Conservation (phyloP, 768 basidiomycete genomes). For the Cantharellus cinnabarinus region DNA sequence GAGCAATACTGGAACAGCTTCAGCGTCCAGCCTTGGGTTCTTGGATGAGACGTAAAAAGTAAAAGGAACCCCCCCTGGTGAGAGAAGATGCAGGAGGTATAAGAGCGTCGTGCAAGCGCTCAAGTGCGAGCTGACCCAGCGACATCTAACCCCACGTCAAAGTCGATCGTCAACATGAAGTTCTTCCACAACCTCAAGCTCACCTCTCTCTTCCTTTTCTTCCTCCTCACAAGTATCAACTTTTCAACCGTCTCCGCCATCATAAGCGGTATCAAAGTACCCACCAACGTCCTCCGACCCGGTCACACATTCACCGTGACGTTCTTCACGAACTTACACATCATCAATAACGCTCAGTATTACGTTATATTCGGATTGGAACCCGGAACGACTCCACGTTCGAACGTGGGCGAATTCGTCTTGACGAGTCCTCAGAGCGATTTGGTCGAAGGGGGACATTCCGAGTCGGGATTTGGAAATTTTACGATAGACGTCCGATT, state of each 20-base stretch:
- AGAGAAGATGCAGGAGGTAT: too few species aligned
- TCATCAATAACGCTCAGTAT: neutral
- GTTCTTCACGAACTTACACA: neutral
- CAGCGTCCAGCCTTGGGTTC: too few species aligned
- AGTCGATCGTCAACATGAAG: too few species aligned
- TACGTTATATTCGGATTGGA: neutral
- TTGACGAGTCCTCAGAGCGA: neutral
- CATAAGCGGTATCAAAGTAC: neutral
- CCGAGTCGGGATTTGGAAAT: neutral
- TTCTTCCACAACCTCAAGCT: too few species aligned
- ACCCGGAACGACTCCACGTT: neutral
- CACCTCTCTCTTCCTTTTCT: neutral
- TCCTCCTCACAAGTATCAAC: neutral
- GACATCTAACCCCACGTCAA: too few species aligned
- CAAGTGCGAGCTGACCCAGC: too few species aligned
- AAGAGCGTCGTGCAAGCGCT: too few species aligned
- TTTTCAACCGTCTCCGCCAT: neutral
- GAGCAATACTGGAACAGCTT: too few species aligned
- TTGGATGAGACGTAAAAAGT: too few species aligned
- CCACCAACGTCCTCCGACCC: neutral
- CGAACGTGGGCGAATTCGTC: neutral
- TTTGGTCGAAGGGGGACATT: neutral
- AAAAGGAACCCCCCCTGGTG: too few species aligned
- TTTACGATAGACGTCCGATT: neutral
- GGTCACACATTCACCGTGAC: neutral